Evolutionary conservation across 768 basidiomycete species (phyloP).

Genomic region (Hygrophorus russula): DNA sequence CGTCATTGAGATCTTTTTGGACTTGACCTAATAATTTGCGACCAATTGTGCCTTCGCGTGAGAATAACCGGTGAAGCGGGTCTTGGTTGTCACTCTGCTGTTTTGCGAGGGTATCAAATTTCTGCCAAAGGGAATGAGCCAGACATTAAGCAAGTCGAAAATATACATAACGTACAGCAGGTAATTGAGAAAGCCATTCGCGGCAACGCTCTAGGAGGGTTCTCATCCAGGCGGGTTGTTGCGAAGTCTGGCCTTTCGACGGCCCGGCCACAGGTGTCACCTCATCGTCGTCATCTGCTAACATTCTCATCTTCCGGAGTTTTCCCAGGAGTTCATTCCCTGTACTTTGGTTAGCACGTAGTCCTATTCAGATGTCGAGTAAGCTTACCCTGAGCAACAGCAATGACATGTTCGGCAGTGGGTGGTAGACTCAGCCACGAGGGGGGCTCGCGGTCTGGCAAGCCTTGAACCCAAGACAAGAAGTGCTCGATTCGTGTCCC

Average conservation of each 20-base stretch:
- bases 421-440: conserved; percentile 91
- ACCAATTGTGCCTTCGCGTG: conserved; percentile 77
- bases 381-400: conserved; percentile 71
- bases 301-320: conserved; percentile 85
- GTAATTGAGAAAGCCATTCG: conserved; percentile 74
- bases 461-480: conserved; percentile 74
- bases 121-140: conserved; percentile 24
- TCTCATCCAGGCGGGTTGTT: conserved; percentile 95
- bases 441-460: conserved; percentile 91
- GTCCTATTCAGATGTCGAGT: background rate
- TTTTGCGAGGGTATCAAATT: conserved; percentile 52
- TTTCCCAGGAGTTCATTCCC: conserved; percentile 78
- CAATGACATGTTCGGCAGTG: conserved; percentile 87
- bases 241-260: conserved; percentile 51
- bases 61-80: conserved; percentile 82
- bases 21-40: conserved; percentile 70
- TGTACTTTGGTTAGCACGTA: conserved; percentile 18
- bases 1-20: conserved; percentile 67
- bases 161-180: conserved; percentile 39
- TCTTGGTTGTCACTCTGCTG: conserved; percentile 65
- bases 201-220: conserved; percentile 68
- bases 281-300: conserved; percentile 79
- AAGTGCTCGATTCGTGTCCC: conserved; percentile 91
- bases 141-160: background rate
- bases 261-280: conserved; percentile 38